These are phyloP conservation scores for Crithidia mellificae DNA, from an alignment of 208 protist species.

Conservation along the genomic window DNA sequence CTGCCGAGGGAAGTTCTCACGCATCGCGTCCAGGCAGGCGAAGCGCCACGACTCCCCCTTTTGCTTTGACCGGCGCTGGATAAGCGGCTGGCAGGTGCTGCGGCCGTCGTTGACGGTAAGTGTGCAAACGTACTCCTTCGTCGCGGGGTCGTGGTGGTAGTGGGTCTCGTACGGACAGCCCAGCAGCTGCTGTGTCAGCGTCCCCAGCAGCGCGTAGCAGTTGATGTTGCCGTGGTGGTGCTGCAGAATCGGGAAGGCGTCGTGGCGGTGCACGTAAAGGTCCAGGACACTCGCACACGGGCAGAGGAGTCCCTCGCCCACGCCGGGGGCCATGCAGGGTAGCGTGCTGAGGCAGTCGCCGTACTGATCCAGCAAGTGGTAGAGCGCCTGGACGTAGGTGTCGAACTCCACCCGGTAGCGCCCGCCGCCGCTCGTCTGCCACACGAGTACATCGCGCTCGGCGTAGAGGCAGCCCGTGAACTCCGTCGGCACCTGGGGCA, in stretches of 20 bases:
- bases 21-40: constrained; percentile 74
- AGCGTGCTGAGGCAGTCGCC: constrained; percentile 37
- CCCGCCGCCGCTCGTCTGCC: constrained; percentile 58
- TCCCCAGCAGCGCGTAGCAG: constrained; percentile 82
- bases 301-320: constrained; percentile 42
- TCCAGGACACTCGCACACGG: constrained; percentile 54
- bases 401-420: constrained; percentile 86
- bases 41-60: constrained; percentile 80
- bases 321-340: constrained; percentile 24
- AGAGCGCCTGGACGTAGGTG: constrained; percentile 77
- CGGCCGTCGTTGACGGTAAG: constrained; percentile 71
- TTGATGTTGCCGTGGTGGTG: constrained; percentile 83
- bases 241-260: constrained; percentile 61
- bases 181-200: constrained; percentile 73
- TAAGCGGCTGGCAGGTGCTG: constrained; percentile 47
- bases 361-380: constrained; percentile 79
- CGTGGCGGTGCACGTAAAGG: constrained; percentile 67
- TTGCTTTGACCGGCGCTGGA: constrained; percentile 57
- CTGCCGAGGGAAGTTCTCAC: constrained; percentile 82
- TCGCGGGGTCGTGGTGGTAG: constrained; percentile 49
- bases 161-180: constrained; percentile 74
- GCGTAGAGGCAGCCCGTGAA: constrained; percentile 45
- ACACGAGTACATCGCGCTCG: constrained; percentile 50
- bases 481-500: constrained; percentile 21
- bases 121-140: constrained; percentile 51